These are phyloP conservation scores for Candida alai DNA, from an alignment of 805 yeast species.

Conservation along the genomic window DNA sequence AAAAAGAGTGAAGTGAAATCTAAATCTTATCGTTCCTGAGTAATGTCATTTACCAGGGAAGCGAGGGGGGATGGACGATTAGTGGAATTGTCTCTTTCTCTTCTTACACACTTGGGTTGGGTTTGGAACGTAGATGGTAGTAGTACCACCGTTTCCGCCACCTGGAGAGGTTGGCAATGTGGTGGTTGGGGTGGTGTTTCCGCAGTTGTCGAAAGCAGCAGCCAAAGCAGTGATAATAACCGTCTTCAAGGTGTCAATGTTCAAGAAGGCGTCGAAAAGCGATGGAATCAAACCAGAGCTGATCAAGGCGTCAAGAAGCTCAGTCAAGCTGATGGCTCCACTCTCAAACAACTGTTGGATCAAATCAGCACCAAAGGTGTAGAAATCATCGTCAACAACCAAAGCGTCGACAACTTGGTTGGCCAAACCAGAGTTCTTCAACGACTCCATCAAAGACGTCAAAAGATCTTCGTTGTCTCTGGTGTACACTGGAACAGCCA, in stretches of 20 bases:
- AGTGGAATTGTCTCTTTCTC: slow-evolving; percentile 22
- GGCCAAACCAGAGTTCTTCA: slow-evolving; percentile 41
- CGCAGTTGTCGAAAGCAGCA: slow-evolving; percentile 39
- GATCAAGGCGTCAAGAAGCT: slow-evolving; percentile 25
- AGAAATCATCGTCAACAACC: slow-evolving; percentile 34
- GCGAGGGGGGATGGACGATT: slow-evolving; percentile 1
- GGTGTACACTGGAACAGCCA: slow-evolving; percentile 6
- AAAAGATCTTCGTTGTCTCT: slow-evolving; percentile 19
- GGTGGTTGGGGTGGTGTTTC: slow-evolving; percentile 23
- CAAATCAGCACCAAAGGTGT: slow-evolving; percentile 36
- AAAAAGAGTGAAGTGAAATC: no score
- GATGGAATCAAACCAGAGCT: slow-evolving; percentile 37
- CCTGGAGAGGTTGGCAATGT: slow-evolving; percentile 16
- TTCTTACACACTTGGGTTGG: slow-evolving; percentile 18
- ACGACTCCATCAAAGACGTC: slow-evolving; percentile 38
- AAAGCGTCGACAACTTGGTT: slow-evolving; percentile 33
- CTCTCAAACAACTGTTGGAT: slow-evolving; percentile 26
- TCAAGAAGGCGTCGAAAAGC: slow-evolving; percentile 36
- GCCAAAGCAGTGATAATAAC: slow-evolving; percentile 40
- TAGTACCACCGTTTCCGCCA: slow-evolving; percentile 14
- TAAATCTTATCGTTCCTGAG: no score
- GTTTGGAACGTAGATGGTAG: slow-evolving; percentile 14
- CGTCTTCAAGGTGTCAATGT: slow-evolving; percentile 33
- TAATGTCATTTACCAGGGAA: not conserved
- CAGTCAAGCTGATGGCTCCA: slow-evolving; percentile 24